Evolutionary conservation across 768 basidiomycete species (phyloP).

Genomic region (Lactifluus rugatus): DNA sequence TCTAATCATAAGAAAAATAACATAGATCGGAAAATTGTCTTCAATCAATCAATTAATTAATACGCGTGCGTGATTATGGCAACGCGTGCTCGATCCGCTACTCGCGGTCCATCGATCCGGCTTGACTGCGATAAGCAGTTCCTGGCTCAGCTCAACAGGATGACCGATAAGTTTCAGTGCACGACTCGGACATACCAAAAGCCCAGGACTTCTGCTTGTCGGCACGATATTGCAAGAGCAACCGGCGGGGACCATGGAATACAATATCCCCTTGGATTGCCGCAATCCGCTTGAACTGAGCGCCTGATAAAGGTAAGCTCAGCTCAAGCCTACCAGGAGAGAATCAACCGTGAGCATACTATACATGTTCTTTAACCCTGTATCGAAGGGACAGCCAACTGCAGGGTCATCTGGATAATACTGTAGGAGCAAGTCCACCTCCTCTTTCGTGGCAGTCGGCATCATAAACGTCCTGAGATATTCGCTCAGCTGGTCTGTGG

Average conservation of each 20-base stretch:
- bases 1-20: too few species aligned
- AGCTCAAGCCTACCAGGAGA: background rate
- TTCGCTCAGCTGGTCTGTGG: background rate
- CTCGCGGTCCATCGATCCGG: too few species aligned
- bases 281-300: too few species aligned
- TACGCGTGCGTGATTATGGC: too few species aligned
- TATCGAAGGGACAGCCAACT: conserved; percentile 22
- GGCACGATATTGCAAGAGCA: conserved; percentile 1
- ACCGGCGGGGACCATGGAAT: too few species aligned
- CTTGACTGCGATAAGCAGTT: too few species aligned
- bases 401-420: conserved; percentile 21
- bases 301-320: too few species aligned
- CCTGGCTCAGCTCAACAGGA: too few species aligned
- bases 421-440: conserved; percentile 6
- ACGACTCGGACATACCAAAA: background rate
- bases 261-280: too few species aligned
- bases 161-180: background rate
- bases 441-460: background rate
- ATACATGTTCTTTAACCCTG: conserved; percentile 6
- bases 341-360: background rate
- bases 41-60: too few species aligned
- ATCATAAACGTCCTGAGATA: conserved; percentile 4
- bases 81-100: too few species aligned
- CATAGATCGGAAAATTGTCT: too few species aligned
- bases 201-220: conserved; percentile 9